Evolutionary conservation across 768 basidiomycete species (phyloP).

Genomic region (Floccularia luteovirens): DNA sequence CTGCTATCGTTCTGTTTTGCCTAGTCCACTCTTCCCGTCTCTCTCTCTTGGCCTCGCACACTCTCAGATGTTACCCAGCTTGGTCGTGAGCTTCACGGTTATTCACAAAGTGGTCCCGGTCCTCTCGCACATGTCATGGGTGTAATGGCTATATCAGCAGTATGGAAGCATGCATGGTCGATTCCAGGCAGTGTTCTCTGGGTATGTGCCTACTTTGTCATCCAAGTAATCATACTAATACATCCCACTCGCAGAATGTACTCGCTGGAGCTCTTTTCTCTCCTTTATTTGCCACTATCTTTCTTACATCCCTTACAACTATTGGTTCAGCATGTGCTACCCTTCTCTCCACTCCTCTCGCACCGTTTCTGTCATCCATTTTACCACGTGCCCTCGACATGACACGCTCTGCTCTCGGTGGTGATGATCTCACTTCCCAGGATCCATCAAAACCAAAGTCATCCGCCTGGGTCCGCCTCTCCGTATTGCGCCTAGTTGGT

Average conservation of each 20-base stretch:
- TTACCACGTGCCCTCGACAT: constrained; percentile 83
- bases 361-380: constrained; percentile 71
- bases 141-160: constrained; percentile 75
- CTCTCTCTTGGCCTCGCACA: constrained; percentile 70
- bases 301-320: constrained; percentile 81
- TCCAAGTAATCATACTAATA: constrained; percentile 6
- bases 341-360: constrained; percentile 73
- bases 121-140: constrained; percentile 72
- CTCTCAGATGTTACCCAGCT: constrained; percentile 69
- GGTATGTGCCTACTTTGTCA: constrained; percentile 37
- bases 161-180: constrained; percentile 98
- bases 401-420: constrained; percentile 76
- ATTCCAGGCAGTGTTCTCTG: constrained; percentile 91
- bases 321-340: constrained; percentile 81
- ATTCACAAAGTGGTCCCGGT: constrained; percentile 60
- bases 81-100: constrained; percentile 68
- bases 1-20: constrained; percentile 59
- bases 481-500: constrained; percentile 84
- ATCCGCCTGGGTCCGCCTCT: constrained; percentile 76
- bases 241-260: constrained; percentile 58
- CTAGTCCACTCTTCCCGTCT: constrained; percentile 77
- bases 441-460: constrained; percentile 23
- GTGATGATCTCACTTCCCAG: constrained; percentile 41
- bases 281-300: constrained; percentile 70
- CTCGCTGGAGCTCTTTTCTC: constrained; percentile 83